Evolutionary conservation across 1,284 basidiomycete genomes (phyloP).

Genomic region (Erythrobasidium hasegawianum): DNA sequence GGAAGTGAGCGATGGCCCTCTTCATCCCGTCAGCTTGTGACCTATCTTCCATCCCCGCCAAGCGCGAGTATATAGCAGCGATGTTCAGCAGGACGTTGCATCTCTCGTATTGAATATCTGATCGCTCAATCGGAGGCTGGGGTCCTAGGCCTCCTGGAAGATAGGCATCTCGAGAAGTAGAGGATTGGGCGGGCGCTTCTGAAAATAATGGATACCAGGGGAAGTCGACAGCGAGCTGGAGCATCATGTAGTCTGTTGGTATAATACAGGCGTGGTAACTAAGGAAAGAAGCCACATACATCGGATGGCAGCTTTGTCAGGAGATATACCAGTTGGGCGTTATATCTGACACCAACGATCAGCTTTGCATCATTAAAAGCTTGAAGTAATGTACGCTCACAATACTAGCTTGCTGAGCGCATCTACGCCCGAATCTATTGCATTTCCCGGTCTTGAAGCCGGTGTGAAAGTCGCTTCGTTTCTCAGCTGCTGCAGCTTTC

Average conservation of each 20-base stretch:
- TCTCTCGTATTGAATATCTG: conserved; percentile 74
- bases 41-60: conserved; percentile 65
- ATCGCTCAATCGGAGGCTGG: conserved; percentile 57
- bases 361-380: not conserved
- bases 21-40: conserved; percentile 67
- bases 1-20: conserved; percentile 64
- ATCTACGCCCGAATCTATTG: not conserved
- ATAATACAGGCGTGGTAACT: conserved; percentile 83
- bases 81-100: conserved; percentile 76
- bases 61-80: conserved; percentile 70
- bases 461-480: conserved; percentile 17
- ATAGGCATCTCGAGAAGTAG: conserved; percentile 47
- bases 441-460: not conserved
- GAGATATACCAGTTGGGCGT: conserved; percentile 61
- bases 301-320: conserved; percentile 78
- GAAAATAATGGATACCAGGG: conserved; percentile 70
- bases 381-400: too few relatives aligned
- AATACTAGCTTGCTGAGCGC: conserved; percentile 18
- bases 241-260: too few relatives aligned
- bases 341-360: conserved; percentile 11
- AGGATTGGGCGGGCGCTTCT: conserved; percentile 50
- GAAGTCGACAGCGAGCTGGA: conserved; percentile 72
- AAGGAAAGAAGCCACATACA: too few relatives aligned
- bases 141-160: conserved; percentile 37
- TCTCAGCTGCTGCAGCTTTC: conserved; percentile 28